Conservation (phyloP, 163 green algal species). For the Prototheca cutis region DNA sequence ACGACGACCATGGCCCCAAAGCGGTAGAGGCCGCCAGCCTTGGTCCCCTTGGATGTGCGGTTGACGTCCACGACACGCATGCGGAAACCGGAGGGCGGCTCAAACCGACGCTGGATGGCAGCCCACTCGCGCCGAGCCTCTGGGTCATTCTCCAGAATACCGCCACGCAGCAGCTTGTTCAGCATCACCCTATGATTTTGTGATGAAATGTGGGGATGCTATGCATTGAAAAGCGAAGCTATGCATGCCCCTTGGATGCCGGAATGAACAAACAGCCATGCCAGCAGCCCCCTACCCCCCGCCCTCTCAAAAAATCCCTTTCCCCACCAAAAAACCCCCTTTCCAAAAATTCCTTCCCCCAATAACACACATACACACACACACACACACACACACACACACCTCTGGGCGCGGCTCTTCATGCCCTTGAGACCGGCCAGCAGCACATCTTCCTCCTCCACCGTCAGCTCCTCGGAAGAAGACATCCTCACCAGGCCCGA, state of each 20-base stretch:
- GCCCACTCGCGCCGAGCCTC: conserved; percentile 20
- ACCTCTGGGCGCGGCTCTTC: conserved; percentile 10
- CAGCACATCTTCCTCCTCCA: conserved; percentile 6
- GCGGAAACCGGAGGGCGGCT: conserved; percentile 15
- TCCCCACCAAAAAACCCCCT: too few species aligned
- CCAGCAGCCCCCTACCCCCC: background rate
- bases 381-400: conserved; percentile 6
- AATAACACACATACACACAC: too few species aligned
- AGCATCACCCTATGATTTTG: conserved; percentile 8
- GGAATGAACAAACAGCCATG: background rate
- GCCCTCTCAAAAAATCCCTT: too few species aligned
- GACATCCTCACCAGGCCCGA: background rate
- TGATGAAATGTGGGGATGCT: background rate
- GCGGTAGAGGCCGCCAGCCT: conserved; percentile 32
- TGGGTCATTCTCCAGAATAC: conserved; percentile 24
- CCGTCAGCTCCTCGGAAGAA: background rate
- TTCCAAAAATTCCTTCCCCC: too few species aligned
- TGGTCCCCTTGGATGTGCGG: conserved; percentile 40
- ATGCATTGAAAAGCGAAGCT: background rate
- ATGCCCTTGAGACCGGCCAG: conserved; percentile 19
- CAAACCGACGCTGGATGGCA: conserved; percentile 14
- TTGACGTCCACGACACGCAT: conserved; percentile 45
- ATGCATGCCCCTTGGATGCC: background rate
- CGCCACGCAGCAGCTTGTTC: conserved; percentile 22
- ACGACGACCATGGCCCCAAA: conserved; percentile 41